Conservation (phyloP, 805 yeast species). For the Wickerhamomyces tratensis region DNA sequence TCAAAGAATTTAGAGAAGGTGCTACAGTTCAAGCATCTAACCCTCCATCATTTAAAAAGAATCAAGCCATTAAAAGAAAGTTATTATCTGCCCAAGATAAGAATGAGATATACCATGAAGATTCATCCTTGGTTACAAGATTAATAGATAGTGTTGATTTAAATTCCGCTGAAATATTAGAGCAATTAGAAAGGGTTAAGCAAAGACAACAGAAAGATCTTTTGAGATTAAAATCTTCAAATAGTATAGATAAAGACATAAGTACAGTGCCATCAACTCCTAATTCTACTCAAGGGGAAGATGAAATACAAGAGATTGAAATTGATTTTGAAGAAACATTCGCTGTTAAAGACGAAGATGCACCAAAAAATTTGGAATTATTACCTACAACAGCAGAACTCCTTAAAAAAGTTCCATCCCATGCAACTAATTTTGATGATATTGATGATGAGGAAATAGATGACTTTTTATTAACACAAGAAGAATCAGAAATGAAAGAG, state of each 20-base stretch:
- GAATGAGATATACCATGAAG: constrained; percentile 11
- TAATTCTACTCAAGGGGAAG: no score
- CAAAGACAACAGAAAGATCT: constrained; percentile 14
- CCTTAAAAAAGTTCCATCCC: constrained; percentile 44
- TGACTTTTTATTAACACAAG: constrained; percentile 48
- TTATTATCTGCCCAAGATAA: constrained; percentile 14
- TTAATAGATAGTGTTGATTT: constrained; percentile 13
- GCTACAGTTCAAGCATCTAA: constrained; percentile 28
- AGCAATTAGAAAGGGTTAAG: constrained; percentile 19
- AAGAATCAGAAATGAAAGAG: constrained; percentile 67
- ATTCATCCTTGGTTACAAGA: constrained; percentile 5
- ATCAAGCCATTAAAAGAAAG: constrained; percentile 29
- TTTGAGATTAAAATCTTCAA: constrained; percentile 8
- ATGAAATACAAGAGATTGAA: constrained; percentile 10
- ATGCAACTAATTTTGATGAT: constrained; percentile 56
- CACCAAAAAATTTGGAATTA: constrained; percentile 45
- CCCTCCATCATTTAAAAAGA: constrained; percentile 78
- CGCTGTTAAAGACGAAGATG: constrained; percentile 31
- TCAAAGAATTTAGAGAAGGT: constrained; percentile 60
- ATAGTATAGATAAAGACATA: constrained; percentile 14
- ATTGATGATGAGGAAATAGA: constrained; percentile 79
- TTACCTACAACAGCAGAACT: constrained; percentile 52
- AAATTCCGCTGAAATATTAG: constrained; percentile 15
- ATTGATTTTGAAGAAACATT: constrained; percentile 20
- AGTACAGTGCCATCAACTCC: no score